These are phyloP conservation scores for Penicillium verhagenii DNA, from an alignment of 495 filamentous ascomycete species.

Conservation along the genomic window DNA sequence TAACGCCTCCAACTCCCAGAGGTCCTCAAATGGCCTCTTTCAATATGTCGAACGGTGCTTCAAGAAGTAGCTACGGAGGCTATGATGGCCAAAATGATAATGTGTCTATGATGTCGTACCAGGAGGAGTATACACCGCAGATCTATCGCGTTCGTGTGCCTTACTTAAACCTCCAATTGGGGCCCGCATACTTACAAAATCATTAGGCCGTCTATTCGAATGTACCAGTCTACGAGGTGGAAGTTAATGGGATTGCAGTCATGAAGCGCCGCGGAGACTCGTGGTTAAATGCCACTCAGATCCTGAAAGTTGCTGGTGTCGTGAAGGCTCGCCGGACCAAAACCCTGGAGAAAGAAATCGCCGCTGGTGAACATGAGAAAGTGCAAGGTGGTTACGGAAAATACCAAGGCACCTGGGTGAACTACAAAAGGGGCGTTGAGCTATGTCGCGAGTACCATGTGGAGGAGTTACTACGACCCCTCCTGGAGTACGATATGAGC, in stretches of 20 bases:
- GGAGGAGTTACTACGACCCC: constrained; percentile 76
- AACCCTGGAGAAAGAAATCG: constrained; percentile 95
- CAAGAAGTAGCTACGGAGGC: constrained; percentile 37
- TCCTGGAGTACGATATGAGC: constrained; percentile 86
- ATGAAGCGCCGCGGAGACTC: constrained; percentile 92
- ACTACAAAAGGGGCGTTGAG: constrained; percentile 83
- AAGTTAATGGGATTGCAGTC: constrained; percentile 83
- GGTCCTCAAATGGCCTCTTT: constrained; percentile 47
- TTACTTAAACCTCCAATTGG: constrained; percentile 1
- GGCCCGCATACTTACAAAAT: constrained; percentile 21
- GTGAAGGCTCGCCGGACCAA: constrained; percentile 97
- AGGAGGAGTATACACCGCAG: constrained; percentile 61
- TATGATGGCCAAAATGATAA: constrained; percentile 53
- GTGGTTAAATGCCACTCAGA: constrained; percentile 94
- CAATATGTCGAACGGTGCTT: constrained; percentile 40
- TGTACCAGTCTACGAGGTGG: constrained; percentile 95
- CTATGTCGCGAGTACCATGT: constrained; percentile 94
- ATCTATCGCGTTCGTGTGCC: constrained; percentile 65
- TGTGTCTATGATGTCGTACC: constrained; percentile 45
- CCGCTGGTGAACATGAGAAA: constrained; percentile 94
- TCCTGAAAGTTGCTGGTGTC: constrained; percentile 92
- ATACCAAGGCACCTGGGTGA: constrained; percentile 98
- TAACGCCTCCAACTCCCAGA: constrained; percentile 48
- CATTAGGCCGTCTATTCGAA: constrained; percentile 88
- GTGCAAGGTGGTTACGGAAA: constrained; percentile 98